Evolutionary conservation across 2,329 filamentous ascomycete genomes (phyloP), one percentile per base, ranked within the genome.

Genomic region (Penicillium glabrum): DNA sequence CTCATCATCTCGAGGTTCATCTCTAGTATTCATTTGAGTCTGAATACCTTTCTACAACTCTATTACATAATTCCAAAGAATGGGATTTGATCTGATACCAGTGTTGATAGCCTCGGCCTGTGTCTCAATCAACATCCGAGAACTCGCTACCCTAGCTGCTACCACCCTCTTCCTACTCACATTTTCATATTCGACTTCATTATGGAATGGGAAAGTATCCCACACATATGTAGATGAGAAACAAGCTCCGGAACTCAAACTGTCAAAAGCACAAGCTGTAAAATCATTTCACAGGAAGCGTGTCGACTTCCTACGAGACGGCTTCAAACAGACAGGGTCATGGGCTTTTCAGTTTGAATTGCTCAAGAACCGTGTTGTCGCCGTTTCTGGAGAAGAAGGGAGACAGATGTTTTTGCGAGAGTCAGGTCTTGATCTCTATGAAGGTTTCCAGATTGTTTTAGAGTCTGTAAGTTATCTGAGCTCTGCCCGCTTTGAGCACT

Each of bases 341-440:
- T 41, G 39, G 39, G 39, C 19, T 5, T 59, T 41, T 16, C 57
- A 53, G 24, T 48, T 55, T 13, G 57, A 14, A 5, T 19, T 57
- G 19, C 44, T 51, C 16, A 21, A 31, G 37, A 41, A 48, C 7
- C 19, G 33, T 5, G 41, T 51, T 13, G 53, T 54, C 26, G 46
- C 56, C 14, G 45, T 59, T 16, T 59, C 57, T 11, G 54, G 54
- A 11, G 26, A 49, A 7, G 23, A 57, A 44, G 54, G 45, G n/a
- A 41, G 57, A 33, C 23, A 53, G 5, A 41, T 41, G 10, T 2
- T 41, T 2, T 23, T 41, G 11, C 39, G 10, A 23, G 39, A 41
- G 19, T 10, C 39, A 11, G 39, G 39, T 7, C 39, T 41, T 41
- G 39, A 41, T 41, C 9, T 41, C 4, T 41, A 41, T 23, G 19